These are phyloP conservation scores for Yamadazyma pseudoaaseri DNA, from an alignment of 1,139 yeast genomes.

Conservation along the genomic window DNA sequence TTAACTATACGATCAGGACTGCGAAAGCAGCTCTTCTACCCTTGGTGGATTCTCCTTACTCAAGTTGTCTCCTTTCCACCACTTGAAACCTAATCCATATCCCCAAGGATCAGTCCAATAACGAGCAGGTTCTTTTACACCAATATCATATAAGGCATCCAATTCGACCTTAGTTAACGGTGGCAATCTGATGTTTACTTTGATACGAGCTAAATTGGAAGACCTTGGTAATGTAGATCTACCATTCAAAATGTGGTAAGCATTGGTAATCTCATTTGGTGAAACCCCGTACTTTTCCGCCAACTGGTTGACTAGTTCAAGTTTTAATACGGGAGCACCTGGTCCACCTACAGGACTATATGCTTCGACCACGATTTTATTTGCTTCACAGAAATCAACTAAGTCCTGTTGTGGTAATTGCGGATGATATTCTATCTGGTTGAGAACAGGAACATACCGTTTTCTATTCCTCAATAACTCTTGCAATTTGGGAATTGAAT, in stretches of 20 bases:
- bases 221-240: constrained; percentile 36
- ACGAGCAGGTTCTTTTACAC: constrained; percentile 40
- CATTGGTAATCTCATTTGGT: constrained; percentile 34
- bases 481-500: constrained; percentile 33
- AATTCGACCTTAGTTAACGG: constrained; percentile 44
- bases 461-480: constrained; percentile 32
- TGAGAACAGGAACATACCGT: constrained; percentile 29
- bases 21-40: background rate
- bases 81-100: constrained; percentile 34
- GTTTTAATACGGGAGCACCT: constrained; percentile 38
- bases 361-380: constrained; percentile 57
- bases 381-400: constrained; percentile 32
- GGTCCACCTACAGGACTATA: constrained; percentile 77
- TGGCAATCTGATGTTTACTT: constrained; percentile 31
- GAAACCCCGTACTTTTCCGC: constrained; percentile 32
- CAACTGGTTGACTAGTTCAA: constrained; percentile 41
- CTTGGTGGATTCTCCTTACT: constrained; percentile 1
- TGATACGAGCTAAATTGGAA: constrained; percentile 38
- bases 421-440: constrained; percentile 48
- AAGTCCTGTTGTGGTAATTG: constrained; percentile 42
- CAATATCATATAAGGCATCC: constrained; percentile 38
- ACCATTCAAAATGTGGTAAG: constrained; percentile 37
- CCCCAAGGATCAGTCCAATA: constrained; percentile 38
- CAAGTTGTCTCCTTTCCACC: constrained; percentile 31
- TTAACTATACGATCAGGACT: constrained; percentile 11